phyloP scores from a whole-genome alignment of 2,329 filamentous ascomycete genomes.

The Podosphaera aphanis region DNA sequence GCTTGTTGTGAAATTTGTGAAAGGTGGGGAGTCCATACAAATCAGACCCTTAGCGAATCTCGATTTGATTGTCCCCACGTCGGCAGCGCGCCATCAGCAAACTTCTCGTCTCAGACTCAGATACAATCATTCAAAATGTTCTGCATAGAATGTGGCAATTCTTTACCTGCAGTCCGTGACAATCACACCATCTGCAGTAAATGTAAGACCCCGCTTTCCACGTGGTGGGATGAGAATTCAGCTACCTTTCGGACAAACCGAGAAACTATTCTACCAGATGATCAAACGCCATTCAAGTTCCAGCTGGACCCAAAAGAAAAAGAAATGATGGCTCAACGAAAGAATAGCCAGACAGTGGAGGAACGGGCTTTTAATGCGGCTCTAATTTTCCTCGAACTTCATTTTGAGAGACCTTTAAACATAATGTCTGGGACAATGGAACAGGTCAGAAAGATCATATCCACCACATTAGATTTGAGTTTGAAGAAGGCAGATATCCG shows the following conservation, averaged over 20 bases:
- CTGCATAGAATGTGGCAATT: slow-evolving; percentile 14
- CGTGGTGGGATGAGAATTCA: slow-evolving; percentile 15
- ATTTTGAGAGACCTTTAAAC: slow-evolving; percentile 31
- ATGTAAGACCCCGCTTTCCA: slow-evolving; percentile 14
- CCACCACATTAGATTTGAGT: slow-evolving; percentile 38
- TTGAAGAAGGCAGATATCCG: slow-evolving; percentile 33
- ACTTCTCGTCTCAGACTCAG: too few relatives aligned
- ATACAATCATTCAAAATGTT: slow-evolving; percentile 8
- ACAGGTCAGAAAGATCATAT: slow-evolving; percentile 32
- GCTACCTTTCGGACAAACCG: slow-evolving; percentile 14
- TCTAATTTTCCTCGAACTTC: slow-evolving; percentile 36
- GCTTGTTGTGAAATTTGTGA: too few relatives aligned
- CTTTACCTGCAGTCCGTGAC: slow-evolving; percentile 10
- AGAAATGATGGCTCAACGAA: slow-evolving; percentile 7
- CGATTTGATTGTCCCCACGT: too few relatives aligned
- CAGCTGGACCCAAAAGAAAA: slow-evolving; percentile 2
- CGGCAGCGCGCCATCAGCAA: too few relatives aligned
- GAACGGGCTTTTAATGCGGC: slow-evolving; percentile 37
- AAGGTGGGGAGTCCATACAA: too few relatives aligned
- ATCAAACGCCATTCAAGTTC: slow-evolving; percentile 3
- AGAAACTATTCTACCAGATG: slow-evolving; percentile 10
- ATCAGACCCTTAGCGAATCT: too few relatives aligned
- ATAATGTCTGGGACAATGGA: slow-evolving; percentile 32
- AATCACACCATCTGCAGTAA: slow-evolving; percentile 13
- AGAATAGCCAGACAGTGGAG: slow-evolving; percentile 28